Evolutionary conservation across 257 asterid genomes (phyloP), one percentile per base, ranked within the genome.

Genomic region (Fraxinus pennsylvanica): DNA sequence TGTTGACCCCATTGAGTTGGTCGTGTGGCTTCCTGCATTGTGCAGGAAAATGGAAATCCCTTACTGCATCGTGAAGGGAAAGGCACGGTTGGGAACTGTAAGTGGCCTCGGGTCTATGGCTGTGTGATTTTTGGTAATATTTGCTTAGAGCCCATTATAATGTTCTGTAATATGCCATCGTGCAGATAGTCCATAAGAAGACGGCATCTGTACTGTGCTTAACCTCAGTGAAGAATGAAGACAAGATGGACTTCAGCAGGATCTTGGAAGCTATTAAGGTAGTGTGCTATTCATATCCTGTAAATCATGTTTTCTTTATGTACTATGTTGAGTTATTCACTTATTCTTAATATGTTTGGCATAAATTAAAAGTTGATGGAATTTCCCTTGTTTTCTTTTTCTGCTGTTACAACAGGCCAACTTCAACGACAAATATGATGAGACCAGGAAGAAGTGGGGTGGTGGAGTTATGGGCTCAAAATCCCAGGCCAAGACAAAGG

Each of bases 31-130:
- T 39, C 90, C 89, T 52, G 89, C 90, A 0, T 47, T 87, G 1
- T 87, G 90, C 90, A 81, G 90, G 84, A 87, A 87, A 61, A 82
- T 87, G 87, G 89, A 87, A 76, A 81, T 87, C 78, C 91, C 89
- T 0, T 83, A 83, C 79, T 85, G 87, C 65, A 87, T 87, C 63
- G 86, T 85, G 8, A 87, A 87, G 79, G 91, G 89, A 14, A 87
- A 83, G 45, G 86, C 88, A 68, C 80, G 91, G 22, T 61, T 87
- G 72, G 91, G 89, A 80, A 84, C 85, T 21, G 91, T 85, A 78
- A 81, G 89, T 76, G 2, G 19, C 63, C 14, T 25, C 29, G 12
- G 3, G 5, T 7, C n/a, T 3, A 6, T n/a, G 15, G 9, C 3
- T 36, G 15, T 17, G 5, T 38, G 15, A 15, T 38, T 21, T 0